phyloP scores from a whole-genome alignment of 2,329 filamentous ascomycete genomes.

The Alternaria ventricosa region DNA sequence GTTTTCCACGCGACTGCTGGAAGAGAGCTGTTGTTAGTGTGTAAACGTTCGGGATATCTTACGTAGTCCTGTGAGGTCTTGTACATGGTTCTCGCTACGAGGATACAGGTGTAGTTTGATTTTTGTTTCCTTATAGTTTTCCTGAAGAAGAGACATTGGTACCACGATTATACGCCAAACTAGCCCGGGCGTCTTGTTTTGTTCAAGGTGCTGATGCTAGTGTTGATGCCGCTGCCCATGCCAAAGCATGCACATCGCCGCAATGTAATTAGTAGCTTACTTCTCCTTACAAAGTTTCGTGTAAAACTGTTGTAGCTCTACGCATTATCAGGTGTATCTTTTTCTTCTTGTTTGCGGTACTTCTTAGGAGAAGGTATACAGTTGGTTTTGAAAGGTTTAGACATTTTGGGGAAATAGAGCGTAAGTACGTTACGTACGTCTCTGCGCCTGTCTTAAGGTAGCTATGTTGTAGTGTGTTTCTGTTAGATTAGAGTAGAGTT shows the following conservation, averaged over 20 bases:
- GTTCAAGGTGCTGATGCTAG: neutral
- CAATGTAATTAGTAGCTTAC: neutral
- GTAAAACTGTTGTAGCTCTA: neutral
- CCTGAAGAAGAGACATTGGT: rapidly evolving
- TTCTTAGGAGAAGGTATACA: neutral
- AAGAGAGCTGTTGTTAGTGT: neutral
- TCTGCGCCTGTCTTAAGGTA: neutral
- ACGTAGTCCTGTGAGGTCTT: neutral
- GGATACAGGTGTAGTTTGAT: neutral
- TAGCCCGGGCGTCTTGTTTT: neutral
- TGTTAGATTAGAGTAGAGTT: neutral
- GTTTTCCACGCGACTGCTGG: rapidly evolving
- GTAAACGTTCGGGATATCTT: neutral
- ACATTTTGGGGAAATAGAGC: neutral
- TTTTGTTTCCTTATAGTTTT: too few species aligned
- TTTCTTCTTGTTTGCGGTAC: neutral
- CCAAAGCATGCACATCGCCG: neutral
- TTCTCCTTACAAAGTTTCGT: neutral
- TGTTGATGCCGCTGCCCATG: neutral
- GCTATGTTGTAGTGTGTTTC: neutral
- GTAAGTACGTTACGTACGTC: neutral
- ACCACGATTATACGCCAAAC: too few species aligned
- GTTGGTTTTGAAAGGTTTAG: neutral
- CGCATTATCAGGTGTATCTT: neutral
- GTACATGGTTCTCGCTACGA: neutral